These are phyloP conservation scores for Lactarius akahatsu DNA, from an alignment of 768 basidiomycete genomes.

Conservation along the genomic window DNA sequence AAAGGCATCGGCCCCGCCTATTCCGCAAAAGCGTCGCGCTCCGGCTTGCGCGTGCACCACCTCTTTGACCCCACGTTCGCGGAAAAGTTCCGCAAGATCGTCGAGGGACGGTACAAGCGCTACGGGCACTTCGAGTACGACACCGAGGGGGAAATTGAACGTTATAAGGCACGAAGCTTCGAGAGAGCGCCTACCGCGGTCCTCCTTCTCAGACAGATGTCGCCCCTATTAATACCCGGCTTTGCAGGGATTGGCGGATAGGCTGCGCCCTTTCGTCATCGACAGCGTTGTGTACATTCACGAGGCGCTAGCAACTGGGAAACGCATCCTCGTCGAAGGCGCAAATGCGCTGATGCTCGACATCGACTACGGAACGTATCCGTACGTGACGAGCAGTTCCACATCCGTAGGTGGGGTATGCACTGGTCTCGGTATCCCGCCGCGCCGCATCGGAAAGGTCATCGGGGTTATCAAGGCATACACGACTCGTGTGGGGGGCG, in stretches of 20 bases:
- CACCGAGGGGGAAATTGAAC: constrained; percentile 91
- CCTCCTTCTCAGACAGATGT: background rate
- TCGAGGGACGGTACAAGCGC: constrained; percentile 96
- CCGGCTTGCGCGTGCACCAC: constrained; percentile 94
- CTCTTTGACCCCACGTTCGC: constrained; percentile 89
- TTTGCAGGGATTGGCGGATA: constrained; percentile 71
- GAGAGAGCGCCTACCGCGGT: constrained; percentile 24
- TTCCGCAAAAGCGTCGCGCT: constrained; percentile 95
- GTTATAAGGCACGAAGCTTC: constrained; percentile 68
- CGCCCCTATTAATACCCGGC: background rate
- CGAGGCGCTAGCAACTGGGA: constrained; percentile 67
- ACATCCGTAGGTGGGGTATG: constrained; percentile 95
- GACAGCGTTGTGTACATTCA: constrained; percentile 89
- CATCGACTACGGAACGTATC: constrained; percentile 97
- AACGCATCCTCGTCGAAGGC: constrained; percentile 89
- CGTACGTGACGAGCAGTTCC: constrained; percentile 93
- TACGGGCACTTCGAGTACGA: constrained; percentile 99
- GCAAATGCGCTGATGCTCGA: constrained; percentile 99
- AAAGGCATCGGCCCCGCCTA: constrained; percentile 99
- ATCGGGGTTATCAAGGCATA: constrained; percentile 98
- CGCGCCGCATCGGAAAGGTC: constrained; percentile 77
- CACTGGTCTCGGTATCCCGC: constrained; percentile 96
- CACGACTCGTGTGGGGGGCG: constrained; percentile 97
- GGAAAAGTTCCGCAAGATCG: constrained; percentile 88
- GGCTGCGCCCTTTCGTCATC: constrained; percentile 83